Evolutionary conservation across 1,284 basidiomycete species (phyloP).

Genomic region (Heterobasidion parviporum): DNA sequence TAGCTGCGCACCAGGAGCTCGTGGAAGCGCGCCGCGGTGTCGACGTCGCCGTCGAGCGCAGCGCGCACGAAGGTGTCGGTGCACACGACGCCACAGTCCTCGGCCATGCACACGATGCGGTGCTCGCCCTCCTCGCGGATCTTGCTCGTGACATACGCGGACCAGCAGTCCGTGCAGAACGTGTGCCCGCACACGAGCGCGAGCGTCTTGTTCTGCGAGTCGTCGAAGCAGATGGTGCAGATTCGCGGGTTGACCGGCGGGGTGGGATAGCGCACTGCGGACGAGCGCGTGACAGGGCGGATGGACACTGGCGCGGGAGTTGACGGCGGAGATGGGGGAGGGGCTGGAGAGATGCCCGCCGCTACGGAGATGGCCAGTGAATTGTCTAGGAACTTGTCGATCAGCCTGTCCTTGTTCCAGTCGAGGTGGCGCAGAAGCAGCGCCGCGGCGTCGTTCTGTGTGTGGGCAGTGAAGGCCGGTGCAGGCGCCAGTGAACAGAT

Average conservation of each 20-base stretch:
- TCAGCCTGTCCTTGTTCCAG: conserved; percentile 97
- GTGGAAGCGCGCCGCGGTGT: conserved; percentile 63
- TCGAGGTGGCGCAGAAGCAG: conserved; percentile 79
- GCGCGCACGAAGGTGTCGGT: conserved; percentile 53
- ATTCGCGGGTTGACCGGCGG: conserved; percentile 47
- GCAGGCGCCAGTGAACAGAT: neutral
- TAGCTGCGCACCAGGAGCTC: conserved; percentile 87
- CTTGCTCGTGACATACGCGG: conserved; percentile 78
- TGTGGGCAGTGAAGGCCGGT: neutral
- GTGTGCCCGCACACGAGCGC: conserved; percentile 73
- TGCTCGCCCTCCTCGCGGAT: conserved; percentile 88
- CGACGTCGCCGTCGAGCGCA: conserved; percentile 26
- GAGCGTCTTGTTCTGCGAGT: conserved; percentile 53
- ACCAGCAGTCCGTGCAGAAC: conserved; percentile 87
- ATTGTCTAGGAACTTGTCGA: conserved; percentile 92
- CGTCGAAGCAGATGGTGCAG: conserved; percentile 90
- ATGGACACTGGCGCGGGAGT: conserved; percentile 11
- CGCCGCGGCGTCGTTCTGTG: conserved; percentile 46
- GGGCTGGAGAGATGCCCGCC: conserved; percentile 44
- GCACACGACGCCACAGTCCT: conserved; percentile 76
- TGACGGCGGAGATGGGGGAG: conserved; percentile 14
- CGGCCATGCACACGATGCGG: conserved; percentile 89
- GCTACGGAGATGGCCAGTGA: conserved; percentile 60
- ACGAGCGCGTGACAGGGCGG: conserved; percentile 33
- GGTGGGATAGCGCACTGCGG: conserved; percentile 23